A percentile compares a stretch with the other conserved stretches of the same genome.
Conservation (phyloP, 768 basidiomycete genomes). For the Mrakia frigida region DNA sequence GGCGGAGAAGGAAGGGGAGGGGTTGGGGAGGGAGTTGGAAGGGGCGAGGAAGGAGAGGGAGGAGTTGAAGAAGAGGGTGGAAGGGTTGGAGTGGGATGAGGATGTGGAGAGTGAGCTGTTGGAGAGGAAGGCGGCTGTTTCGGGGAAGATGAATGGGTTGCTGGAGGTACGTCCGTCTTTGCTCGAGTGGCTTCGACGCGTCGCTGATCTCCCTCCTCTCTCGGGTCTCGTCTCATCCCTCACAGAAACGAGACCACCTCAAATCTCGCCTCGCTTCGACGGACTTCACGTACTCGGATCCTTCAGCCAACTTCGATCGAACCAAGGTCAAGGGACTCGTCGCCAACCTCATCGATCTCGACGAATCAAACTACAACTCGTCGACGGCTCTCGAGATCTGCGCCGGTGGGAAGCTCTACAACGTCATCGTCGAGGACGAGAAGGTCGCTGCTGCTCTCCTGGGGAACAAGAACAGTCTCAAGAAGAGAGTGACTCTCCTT, state of each 20-base stretch:
- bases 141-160: constrained; percentile 54
- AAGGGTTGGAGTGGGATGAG: constrained; percentile 66
- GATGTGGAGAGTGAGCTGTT: constrained; percentile 61
- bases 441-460: constrained; percentile 78
- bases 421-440: constrained; percentile 91
- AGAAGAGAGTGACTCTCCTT: constrained; percentile 86
- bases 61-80: constrained; percentile 53
- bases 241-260: constrained; percentile 47
- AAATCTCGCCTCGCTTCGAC: constrained; percentile 58
- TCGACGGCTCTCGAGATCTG: constrained; percentile 89
- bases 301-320: constrained; percentile 73
- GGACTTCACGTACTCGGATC: constrained; percentile 76
- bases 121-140: constrained; percentile 55
- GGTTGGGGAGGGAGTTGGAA: constrained; percentile 62
- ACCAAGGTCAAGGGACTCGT: constrained; percentile 85
- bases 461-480: constrained; percentile 62
- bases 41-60: constrained; percentile 51
- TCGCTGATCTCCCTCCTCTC: neutral
- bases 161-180: constrained; percentile 54
- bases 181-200: neutral
- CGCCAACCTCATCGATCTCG: constrained; percentile 76
- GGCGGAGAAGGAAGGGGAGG: constrained; percentile 75
- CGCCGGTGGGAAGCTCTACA: constrained; percentile 81
- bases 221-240: neutral
- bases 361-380: constrained; percentile 63